phyloP scores from a whole-genome alignment of 352 stramenopile species.

The Pythium rhizo-oryzae region DNA sequence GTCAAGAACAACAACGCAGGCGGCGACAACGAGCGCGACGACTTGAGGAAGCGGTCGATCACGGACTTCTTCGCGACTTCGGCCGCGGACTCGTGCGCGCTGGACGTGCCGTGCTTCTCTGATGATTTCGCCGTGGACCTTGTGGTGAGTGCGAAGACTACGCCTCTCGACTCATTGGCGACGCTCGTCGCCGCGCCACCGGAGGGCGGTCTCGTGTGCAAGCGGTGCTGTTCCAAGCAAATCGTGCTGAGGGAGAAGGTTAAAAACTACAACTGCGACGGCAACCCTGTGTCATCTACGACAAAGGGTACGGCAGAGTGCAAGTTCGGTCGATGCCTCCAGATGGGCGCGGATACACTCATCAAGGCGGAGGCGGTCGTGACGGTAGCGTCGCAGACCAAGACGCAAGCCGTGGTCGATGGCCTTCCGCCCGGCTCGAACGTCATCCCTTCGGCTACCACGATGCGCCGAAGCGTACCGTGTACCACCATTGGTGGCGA shows the following conservation, averaged over 20 bases:
- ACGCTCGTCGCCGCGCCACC: not conserved
- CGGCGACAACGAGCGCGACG: not conserved
- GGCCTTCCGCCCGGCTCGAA: not conserved
- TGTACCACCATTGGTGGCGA: no score
- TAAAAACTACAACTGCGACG: not conserved
- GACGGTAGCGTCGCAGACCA: no score
- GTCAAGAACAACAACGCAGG: not conserved
- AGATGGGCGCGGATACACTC: no score
- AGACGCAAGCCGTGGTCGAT: not conserved
- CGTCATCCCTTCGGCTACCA: no score
- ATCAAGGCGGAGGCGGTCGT: no score
- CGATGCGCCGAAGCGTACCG: no score
- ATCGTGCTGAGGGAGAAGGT: not conserved
- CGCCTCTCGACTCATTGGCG: not conserved
- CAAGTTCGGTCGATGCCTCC: not conserved
- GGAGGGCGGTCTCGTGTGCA: not conserved
- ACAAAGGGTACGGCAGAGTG: not conserved
- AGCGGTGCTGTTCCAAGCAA: conserved; percentile 6
- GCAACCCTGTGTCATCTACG: not conserved
- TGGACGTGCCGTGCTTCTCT: not conserved
- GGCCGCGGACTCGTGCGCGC: not conserved
- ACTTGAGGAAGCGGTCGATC: not conserved
- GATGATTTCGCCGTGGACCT: not conserved
- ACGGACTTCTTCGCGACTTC: not conserved
- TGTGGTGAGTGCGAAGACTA: not conserved